Base-by-base conservation (phyloP, 805 yeast species). In the Wickerhamiella slavikovae region DNA sequence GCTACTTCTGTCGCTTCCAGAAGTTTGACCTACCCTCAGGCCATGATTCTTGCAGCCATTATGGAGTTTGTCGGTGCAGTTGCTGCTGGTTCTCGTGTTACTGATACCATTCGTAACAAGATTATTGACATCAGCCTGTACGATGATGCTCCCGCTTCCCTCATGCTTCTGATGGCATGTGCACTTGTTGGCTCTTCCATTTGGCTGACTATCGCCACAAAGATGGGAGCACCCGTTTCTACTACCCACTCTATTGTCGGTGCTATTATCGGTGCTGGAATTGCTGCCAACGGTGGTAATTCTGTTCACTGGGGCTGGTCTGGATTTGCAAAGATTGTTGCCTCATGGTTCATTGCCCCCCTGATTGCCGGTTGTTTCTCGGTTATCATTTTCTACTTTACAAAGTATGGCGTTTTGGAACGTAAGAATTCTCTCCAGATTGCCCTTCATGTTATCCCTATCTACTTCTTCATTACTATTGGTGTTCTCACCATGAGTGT, bases 291-390 rank as follows among this genome's bases (percentile, higher is more conserved):
- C 39, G 80, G 80, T 34, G 68, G 66, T 25, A 44, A 52, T 5
- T 58, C 66, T 36, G 63, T 74, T 30, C 54, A 47, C 31, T 75
- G 85, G 85, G 82, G 80, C 17, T 75, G 83, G 85, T 29, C 40
- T 11, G 34, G 32, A 1, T 71, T 75, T 34, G 43, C 76, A 1
- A 72, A 70, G 49, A 74, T 74, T 37, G 66, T 69, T 36, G 83
- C 85, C 3, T 69, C 82, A 9, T 75, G 83, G 83, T 69, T 71
- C 44, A 68, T 74, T 52, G 82, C 85, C 4, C 85, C 85, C 11
- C 47, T 58, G 14, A 55, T 74, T 34, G 74, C 83, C 11, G 85
- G 80, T 36, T 42, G 48, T 22, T 63, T 75, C 38, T 68, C 79
- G 3, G 48, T 74, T 3, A 52, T 65, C 25, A 47, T 70, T 29